Conservation (phyloP, 805 yeast species). For the Geotrichum ghanense region DNA sequence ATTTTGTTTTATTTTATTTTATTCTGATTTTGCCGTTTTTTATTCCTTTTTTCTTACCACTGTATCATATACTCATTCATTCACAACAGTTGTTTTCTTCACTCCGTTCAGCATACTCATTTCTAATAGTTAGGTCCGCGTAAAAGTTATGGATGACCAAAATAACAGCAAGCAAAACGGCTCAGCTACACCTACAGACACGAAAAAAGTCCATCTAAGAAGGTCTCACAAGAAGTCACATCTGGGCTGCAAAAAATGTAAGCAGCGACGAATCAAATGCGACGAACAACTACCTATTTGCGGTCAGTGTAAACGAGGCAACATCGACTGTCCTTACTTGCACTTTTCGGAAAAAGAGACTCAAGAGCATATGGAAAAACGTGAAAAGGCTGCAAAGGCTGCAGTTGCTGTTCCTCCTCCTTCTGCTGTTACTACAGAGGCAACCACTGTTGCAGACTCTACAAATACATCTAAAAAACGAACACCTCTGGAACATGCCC, state of each 20-base stretch:
- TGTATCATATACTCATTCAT: no score
- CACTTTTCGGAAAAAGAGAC: slow-evolving; percentile 35
- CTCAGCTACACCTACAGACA: no score
- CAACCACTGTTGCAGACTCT: slow-evolving; percentile 2
- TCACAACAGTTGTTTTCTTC: no score
- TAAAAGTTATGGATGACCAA: no score
- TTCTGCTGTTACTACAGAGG: slow-evolving; percentile 1
- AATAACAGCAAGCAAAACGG: no score
- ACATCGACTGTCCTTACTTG: slow-evolving; percentile 38
- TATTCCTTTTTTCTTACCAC: no score
- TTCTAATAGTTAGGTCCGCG: no score
- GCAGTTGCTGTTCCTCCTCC: neutral
- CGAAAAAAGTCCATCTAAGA: slow-evolving; percentile 30
- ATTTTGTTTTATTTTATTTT: no score
- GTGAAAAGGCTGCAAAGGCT: slow-evolving; percentile 6
- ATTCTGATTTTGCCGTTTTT: no score
- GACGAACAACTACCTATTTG: slow-evolving; percentile 55
- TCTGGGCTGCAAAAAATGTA: slow-evolving; percentile 63
- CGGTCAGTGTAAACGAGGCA: slow-evolving; percentile 39
- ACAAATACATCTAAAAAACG: neutral
- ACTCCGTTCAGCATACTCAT: no score
- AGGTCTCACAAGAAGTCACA: slow-evolving; percentile 60
- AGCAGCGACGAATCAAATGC: slow-evolving; percentile 50
- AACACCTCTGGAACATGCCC: neutral
- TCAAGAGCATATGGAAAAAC: slow-evolving; percentile 21